These are phyloP conservation scores for Cyathus striatus DNA, from an alignment of 768 basidiomycete species.

Conservation along the genomic window DNA sequence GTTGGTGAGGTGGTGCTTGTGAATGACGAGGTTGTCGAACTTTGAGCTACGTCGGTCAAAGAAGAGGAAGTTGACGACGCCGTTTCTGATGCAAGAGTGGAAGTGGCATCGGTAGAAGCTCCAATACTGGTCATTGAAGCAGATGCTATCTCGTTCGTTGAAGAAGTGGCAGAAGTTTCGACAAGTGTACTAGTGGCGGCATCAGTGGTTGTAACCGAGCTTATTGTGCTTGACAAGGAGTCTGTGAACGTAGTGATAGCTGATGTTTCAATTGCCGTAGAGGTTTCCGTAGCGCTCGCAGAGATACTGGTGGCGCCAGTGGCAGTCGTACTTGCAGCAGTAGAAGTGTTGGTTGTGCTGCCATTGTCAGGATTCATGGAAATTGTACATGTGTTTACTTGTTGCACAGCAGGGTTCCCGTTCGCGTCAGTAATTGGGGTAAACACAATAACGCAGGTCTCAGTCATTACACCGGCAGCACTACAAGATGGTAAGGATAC, in stretches of 20 bases:
- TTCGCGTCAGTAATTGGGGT: slow-evolving; percentile 46
- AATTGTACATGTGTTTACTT: slow-evolving; percentile 49
- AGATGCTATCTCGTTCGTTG: slow-evolving; percentile 6
- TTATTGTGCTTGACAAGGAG: no score
- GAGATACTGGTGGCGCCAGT: slow-evolving; percentile 14
- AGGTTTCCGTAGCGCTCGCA: slow-evolving; percentile 5
- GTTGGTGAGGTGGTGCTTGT: slow-evolving; percentile 2
- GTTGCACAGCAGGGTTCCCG: slow-evolving; percentile 44
- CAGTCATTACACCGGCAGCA: slow-evolving; percentile 41
- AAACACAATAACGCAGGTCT: slow-evolving; percentile 56
- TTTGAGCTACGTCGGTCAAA: slow-evolving; percentile 2
- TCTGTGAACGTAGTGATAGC: slow-evolving; percentile 9
- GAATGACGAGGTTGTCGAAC: background rate
- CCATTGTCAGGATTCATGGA: slow-evolving; percentile 16
- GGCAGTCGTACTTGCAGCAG: slow-evolving; percentile 10
- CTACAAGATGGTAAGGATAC: slow-evolving; percentile 22
- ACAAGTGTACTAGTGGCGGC: slow-evolving; percentile 6
- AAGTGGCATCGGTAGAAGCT: slow-evolving; percentile 3
- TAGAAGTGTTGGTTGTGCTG: slow-evolving; percentile 7
- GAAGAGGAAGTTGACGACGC: slow-evolving; percentile 10
- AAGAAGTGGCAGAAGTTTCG: background rate
- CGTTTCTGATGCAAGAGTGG: slow-evolving; percentile 6
- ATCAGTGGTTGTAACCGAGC: slow-evolving; percentile 11
- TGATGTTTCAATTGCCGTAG: slow-evolving; percentile 10
- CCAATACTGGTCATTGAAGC: slow-evolving; percentile 8